Base-by-base conservation (phyloP, 2,329 filamentous ascomycete genomes). In the Fusarium protoensiforme region DNA sequence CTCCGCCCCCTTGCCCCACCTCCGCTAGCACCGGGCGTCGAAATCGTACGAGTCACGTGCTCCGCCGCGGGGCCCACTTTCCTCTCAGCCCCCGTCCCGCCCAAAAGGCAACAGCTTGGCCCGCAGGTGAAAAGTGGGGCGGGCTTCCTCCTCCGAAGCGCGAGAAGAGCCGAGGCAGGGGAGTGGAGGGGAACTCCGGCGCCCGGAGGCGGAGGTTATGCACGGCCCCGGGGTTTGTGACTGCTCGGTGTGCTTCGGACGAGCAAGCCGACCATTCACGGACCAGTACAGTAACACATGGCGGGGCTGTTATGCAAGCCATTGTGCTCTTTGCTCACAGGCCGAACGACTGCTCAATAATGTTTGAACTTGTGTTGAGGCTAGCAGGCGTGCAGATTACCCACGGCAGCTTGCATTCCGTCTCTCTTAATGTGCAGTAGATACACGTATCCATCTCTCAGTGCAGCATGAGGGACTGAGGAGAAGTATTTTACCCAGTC, bases 1-100 rank as follows among this genome's bases (percentile, higher is more conserved):
- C n/a, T n/a, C n/a, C n/a, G n/a, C n/a, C n/a, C n/a, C n/a, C n/a
- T 41, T 24, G 58, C 59, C 54, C 56, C 59, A 46, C 53, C 56
- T 74, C 71, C 68, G 60, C 61, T 54, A 27, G 41, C 58, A 39
- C 59, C 63, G 62, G 67, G 67, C 38, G 68, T 56, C 20, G 35
- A 71, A 36, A 62, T 72, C 65, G 31, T 69, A 69, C 62, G 56
- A 69, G 71, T 77, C 75, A 77, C 75, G 75, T 77, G 75, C 66
- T 71, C 73, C 75, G 75, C 73, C 43, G 54, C 70, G 65, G 65
- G 27, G 36, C 35, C 62, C 72, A 62, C 65, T 61, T 57, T 67
- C 61, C 67, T 54, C 31, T 22, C 27, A 31, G 53, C 56, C 62
- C 59, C 72, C 69, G 68, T 71, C 67, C 71, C 67, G 71, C 65